These are phyloP conservation scores for Xylariaceae sp. DNA, from an alignment of 2,329 filamentous ascomycete genomes.

Conservation along the genomic window DNA sequence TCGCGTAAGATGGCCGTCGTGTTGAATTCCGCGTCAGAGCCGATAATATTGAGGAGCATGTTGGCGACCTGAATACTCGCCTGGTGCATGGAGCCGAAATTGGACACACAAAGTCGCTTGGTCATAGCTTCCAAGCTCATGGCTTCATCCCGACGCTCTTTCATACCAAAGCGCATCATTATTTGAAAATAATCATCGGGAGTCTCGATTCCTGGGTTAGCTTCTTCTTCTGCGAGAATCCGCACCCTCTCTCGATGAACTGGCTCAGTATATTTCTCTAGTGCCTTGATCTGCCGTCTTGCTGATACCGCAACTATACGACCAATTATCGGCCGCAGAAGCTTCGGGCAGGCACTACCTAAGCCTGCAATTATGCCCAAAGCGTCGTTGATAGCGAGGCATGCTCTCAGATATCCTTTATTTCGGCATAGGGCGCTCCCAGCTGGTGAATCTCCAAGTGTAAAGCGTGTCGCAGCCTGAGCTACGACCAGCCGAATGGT, in stretches of 20 bases:
- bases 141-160: conserved; percentile 38
- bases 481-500: conserved; percentile 30
- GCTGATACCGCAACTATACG: conserved; percentile 16
- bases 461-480: conserved; percentile 25
- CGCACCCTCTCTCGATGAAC: conserved; percentile 20
- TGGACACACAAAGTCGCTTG: conserved; percentile 31
- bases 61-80: conserved; percentile 39
- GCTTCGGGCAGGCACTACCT: conserved; percentile 8
- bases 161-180: conserved; percentile 40
- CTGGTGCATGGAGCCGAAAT: conserved; percentile 41
- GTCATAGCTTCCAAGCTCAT: conserved; percentile 29
- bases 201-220: conserved; percentile 20
- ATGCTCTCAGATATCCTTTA: conserved; percentile 20
- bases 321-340: conserved; percentile 13
- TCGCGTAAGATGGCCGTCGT: conserved; percentile 38
- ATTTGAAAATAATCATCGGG: conserved; percentile 41
- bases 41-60: conserved; percentile 42
- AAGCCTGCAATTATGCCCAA: conserved; percentile 13
- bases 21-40: conserved; percentile 37
- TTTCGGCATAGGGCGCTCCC: conserved; percentile 34
- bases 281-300: conserved; percentile 21
- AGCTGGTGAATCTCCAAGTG: conserved; percentile 21
- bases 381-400: conserved; percentile 13
- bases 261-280: conserved; percentile 27
- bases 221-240: conserved; percentile 15